These are phyloP conservation scores for Lecanicillium sp. DNA, from an alignment of 2,329 filamentous ascomycete genomes.

Conservation along the genomic window DNA sequence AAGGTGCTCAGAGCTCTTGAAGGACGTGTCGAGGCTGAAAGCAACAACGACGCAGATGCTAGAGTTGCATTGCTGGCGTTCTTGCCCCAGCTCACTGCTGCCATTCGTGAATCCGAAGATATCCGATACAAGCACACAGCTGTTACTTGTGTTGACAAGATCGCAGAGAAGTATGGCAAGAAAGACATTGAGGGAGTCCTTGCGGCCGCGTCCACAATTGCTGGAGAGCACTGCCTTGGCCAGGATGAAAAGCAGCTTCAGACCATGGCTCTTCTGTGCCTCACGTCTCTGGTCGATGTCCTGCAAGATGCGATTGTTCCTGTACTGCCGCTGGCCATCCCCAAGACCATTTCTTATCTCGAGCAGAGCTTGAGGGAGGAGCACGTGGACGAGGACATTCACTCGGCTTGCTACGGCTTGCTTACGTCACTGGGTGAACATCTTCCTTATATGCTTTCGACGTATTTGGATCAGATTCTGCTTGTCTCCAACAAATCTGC, in stretches of 20 bases:
- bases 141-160: conserved; percentile 83
- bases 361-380: conserved; percentile 48
- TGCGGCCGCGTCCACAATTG: conserved; percentile 67
- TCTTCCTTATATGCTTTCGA: conserved; percentile 81
- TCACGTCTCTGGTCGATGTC: conserved; percentile 84
- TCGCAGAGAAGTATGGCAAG: conserved; percentile 91
- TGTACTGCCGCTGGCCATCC: conserved; percentile 67
- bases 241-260: conserved; percentile 64
- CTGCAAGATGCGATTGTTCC: conserved; percentile 80
- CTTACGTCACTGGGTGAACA: conserved; percentile 72
- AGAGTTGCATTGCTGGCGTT: conserved; percentile 68
- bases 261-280: conserved; percentile 77
- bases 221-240: conserved; percentile 67
- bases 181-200: conserved; percentile 74
- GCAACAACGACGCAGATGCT: conserved; percentile 58
- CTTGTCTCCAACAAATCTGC: conserved; percentile 66
- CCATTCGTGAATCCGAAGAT: conserved; percentile 65
- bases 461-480: conserved; percentile 65
- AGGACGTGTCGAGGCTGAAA: conserved; percentile 65
- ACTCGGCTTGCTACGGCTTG: conserved; percentile 76
- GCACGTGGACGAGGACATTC: conserved; percentile 53
- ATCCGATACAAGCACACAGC: conserved; percentile 75
- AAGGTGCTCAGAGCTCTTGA: conserved; percentile 78
- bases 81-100: conserved; percentile 66
- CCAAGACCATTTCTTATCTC: conserved; percentile 64